phyloP scores from a whole-genome alignment of 352 stramenopile species.

The Globisporangium mamillatum region DNA sequence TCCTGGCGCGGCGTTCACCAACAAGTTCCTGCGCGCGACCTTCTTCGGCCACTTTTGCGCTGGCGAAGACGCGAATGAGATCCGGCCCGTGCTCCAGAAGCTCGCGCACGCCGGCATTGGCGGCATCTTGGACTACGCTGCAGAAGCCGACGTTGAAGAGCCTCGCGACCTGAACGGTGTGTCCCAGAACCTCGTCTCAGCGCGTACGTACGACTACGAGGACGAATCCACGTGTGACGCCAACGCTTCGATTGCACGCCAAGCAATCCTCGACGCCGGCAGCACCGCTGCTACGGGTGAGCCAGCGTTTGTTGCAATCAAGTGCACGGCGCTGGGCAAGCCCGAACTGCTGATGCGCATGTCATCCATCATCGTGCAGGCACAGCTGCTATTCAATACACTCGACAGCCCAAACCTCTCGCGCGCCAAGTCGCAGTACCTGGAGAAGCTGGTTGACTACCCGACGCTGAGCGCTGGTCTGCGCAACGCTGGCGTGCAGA shows the following conservation, averaged over 20 bases:
- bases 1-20: constrained; percentile 77
- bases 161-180: constrained; percentile 76
- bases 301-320: constrained; percentile 94
- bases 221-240: constrained; percentile 92
- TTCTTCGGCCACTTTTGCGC: constrained; percentile 98
- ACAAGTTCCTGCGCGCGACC: constrained; percentile 88
- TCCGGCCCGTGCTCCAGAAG: constrained; percentile 75
- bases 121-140: constrained; percentile 97
- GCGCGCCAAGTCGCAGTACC: constrained; percentile 75
- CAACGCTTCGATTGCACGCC: constrained; percentile 84
- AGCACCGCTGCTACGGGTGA: constrained; percentile 36
- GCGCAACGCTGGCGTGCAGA: constrained; percentile 59
- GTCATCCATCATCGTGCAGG: constrained; percentile 91
- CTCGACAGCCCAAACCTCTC: constrained; percentile 88
- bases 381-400: constrained; percentile 89
- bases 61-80: constrained; percentile 86
- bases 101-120: constrained; percentile 86
- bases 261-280: constrained; percentile 78
- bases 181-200: constrained; percentile 78
- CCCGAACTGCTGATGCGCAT: constrained; percentile 95
- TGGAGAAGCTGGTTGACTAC: constrained; percentile 81
- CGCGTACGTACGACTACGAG: constrained; percentile 96
- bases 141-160: constrained; percentile 89
- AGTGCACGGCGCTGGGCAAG: constrained; percentile 96
- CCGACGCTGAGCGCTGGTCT: constrained; percentile 68